Percentiles rank a stretch among this genome's conserved stretches.
phyloP scores from a whole-genome alignment of 2,329 filamentous ascomycete genomes.

The Colletotrichum trifolii region DNA sequence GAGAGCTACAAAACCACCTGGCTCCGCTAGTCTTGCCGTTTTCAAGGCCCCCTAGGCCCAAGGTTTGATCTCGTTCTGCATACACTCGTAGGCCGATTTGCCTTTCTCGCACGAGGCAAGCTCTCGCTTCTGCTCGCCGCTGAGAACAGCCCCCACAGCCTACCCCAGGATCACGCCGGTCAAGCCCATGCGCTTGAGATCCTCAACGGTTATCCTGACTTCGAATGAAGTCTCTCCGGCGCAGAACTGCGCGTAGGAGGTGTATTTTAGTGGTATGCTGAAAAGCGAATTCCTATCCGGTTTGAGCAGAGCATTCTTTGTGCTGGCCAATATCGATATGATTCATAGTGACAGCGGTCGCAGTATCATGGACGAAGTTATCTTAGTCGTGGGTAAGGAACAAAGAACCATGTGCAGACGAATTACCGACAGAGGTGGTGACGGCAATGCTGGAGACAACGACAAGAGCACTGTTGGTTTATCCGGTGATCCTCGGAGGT shows the following conservation, averaged over 20 bases:
- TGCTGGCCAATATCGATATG: slow-evolving; percentile 77
- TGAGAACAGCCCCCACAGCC: slow-evolving; percentile 81
- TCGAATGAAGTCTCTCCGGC: slow-evolving; percentile 80
- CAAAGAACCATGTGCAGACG: slow-evolving; percentile 75
- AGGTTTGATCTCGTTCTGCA: slow-evolving; percentile 70
- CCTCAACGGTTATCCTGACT: slow-evolving; percentile 71
- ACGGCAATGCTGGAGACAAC: neutral
- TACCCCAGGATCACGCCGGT: slow-evolving; percentile 87
- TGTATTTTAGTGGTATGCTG: slow-evolving; percentile 77
- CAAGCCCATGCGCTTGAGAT: slow-evolving; percentile 80
- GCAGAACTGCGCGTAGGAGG: slow-evolving; percentile 93
- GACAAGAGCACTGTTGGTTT: neutral
- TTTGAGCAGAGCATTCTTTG: slow-evolving; percentile 73
- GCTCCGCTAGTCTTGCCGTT: slow-evolving; percentile 76
- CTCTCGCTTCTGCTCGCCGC: slow-evolving; percentile 60
- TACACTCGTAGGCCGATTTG: slow-evolving; percentile 58
- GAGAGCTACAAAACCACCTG: slow-evolving; percentile 72
- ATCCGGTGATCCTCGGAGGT: neutral
- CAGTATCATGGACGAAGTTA: slow-evolving; percentile 77
- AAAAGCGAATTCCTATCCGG: slow-evolving; percentile 81
- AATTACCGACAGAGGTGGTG: slow-evolving; percentile 69
- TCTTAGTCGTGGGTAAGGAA: slow-evolving; percentile 74
- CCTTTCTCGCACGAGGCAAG: slow-evolving; percentile 58
- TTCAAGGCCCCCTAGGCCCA: slow-evolving; percentile 82
- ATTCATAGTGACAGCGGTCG: slow-evolving; percentile 76